Evolutionary conservation across 2,329 filamentous ascomycete genomes (phyloP), one percentile per base, ranked within the genome.

Genomic region (Trichoderma sp.): DNA sequence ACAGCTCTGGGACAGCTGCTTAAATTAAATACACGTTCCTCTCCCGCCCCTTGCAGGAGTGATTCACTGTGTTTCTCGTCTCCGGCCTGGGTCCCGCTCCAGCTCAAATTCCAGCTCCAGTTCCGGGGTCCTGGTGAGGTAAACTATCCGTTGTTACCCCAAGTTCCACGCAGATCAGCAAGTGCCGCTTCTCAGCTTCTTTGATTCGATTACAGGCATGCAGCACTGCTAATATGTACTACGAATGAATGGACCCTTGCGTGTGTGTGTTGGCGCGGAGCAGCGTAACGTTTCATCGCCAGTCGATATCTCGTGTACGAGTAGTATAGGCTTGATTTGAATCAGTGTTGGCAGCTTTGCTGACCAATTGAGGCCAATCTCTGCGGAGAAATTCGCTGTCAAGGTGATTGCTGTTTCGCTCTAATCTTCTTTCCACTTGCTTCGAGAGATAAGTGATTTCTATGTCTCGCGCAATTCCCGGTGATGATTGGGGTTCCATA

Each of bases 231-330:
- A 43, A 43, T 43, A 43, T 43, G 43, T 34, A 39, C 67, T 47
- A 36, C 28, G 28, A 53, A 32, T 50, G 63, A 43, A 39, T 55
- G 58, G 57, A 28, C 23, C 55, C 34, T 23, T 59, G 63, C 28
- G 7, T 39, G 32, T 30, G 20, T 64, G 68, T 47, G 58, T 59
- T 59, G 65, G 63, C 53, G 34, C 30, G 66, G 64, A 59, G 58
- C 43, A 71, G 64, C 70, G 70, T 71, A 71, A 71, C 70, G 70
- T 71, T 71, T 47, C 70, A 71, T 71, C 34, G 39, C 28, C 26
- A 64, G 57, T 70, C 15, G 32, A 70, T 62, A 30, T 68, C 55
- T 68, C 36, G 17, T 26, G 55, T n/a, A 28, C 26, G 6, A 8
- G 3, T 43, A n/a, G 39, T n/a, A 47, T 15, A 47, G 57, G 9